Conservation (phyloP, 2,329 filamentous ascomycete species). For the Penicillium palitans region DNA sequence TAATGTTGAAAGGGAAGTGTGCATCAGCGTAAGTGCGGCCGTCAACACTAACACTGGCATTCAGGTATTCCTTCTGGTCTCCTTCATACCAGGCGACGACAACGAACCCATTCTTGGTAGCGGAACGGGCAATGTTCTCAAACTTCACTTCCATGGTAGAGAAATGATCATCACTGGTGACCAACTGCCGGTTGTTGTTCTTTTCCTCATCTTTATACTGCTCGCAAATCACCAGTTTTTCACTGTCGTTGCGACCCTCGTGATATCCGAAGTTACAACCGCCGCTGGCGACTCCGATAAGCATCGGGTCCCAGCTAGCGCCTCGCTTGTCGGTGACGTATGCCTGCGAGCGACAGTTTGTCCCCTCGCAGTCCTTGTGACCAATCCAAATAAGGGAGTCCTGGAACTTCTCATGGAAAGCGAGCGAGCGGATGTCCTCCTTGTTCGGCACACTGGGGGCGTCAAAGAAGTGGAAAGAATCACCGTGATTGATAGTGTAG, state of each 20-base stretch:
- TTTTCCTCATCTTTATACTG: conserved; percentile 64
- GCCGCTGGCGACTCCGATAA: conserved; percentile 62
- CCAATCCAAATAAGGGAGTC: conserved; percentile 95
- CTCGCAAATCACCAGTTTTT: conserved; percentile 65
- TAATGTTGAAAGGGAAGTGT: conserved; percentile 81
- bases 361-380: conserved; percentile 63
- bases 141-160: conserved; percentile 63
- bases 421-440: conserved; percentile 55
- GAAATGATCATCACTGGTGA: conserved; percentile 80
- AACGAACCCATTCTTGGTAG: conserved; percentile 95
- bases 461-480: conserved; percentile 59
- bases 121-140: conserved; percentile 77
- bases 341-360: conserved; percentile 69
- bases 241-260: conserved; percentile 58
- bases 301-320: conserved; percentile 71
- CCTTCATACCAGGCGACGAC: conserved; percentile 71
- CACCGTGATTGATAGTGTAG: conserved; percentile 79
- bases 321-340: conserved; percentile 79
- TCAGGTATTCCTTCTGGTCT: conserved; percentile 65
- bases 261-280: conserved; percentile 85
- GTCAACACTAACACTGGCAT: conserved; percentile 80
- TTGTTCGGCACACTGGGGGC: conserved; percentile 18
- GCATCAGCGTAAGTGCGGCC: conserved; percentile 79
- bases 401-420: conserved; percentile 80
- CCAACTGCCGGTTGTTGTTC: conserved; percentile 65